Base-by-base conservation (phyloP, 495 filamentous ascomycete species). In the Trichoderma gamsii region DNA sequence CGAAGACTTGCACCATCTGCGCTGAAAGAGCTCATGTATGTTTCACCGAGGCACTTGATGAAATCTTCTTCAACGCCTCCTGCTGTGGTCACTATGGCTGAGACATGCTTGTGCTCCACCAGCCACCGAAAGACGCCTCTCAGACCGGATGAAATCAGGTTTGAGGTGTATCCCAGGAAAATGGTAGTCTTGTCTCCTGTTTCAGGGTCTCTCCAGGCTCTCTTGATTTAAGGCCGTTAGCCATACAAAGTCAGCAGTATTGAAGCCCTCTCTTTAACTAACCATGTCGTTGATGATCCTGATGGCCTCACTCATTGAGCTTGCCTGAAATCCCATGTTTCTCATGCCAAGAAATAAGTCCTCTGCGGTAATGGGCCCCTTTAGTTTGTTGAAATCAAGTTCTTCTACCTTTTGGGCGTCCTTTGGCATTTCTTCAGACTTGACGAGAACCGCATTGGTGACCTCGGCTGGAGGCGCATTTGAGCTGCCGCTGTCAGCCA, bases 31-130 rank as follows among this genome's bases (percentile, higher is more conserved):
- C 91, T 93, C 71, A 97, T 86, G 75, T 98, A 98, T 12, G 96
- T 99, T 23, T 90, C 89, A 5, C 88, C 95, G 1, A 98, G 87
- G 71, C 96, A 98, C 79, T 99, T 99, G 82, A 98, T 98, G 59
- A 99, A 83, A 75, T 98, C 95, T 76, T 99, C 95, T 77, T 99
- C 95, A 41, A 99, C 85, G 5, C 93, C 96, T n/a, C 95, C 95
- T 0, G 96, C 95, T 3, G 95, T 96, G 18, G 94, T 96, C 68
- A 99, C 96, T 70, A 98, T 90, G 68, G 89, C 90, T 0, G 91
- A 93, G 68, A 98, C 87, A 75, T 98, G 93, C 43, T 87, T 85
- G 78, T 98, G 92, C 76, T 97, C 85, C 15, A 96, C 94, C 1
- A 98, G 85, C 77, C 92, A 98, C 27, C 96, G 90, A 71, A 99